Evolutionary conservation across 2,329 filamentous ascomycete species (phyloP), one percentile per base, ranked within the genome.

Genomic region (Immersiporthe knoxdaviesiana): DNA sequence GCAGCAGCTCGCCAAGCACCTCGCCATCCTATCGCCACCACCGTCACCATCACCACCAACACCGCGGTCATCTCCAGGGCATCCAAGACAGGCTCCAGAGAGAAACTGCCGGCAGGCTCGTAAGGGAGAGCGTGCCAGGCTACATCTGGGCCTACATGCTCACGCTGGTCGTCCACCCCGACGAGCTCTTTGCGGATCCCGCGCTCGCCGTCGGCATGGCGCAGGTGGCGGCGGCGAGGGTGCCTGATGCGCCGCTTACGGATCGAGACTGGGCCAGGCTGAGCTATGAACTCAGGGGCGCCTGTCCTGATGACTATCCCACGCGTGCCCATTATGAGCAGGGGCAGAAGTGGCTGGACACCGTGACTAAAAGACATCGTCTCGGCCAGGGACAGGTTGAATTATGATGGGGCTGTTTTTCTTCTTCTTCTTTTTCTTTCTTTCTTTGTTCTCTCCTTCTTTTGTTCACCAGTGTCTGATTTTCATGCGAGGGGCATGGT

Each of bases 81-180:
- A 65, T 65, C 10, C 32, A 65, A 21, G 50, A 65, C 5, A 54
- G 63, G 32, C 63, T 65, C 11, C 63, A 56, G 47, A 54, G 35
- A 32, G 63, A 65, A 16, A 56, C 63, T 2, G 63, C 63, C 21
- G 63, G 50, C 14, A 37, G 50, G 12, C 47, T 65, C 6, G 32
- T 65, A 21, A 24, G 50, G 32, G 63, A 65, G 6, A 65, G 63
- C 35, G 47, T 65, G 16, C 63, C 63, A 5, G 63, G 63, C 32
- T 18, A 65, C 32, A 65, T 65, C 47, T 65, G 63, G 63, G 63
- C 63, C 8, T 65, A 65, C 50, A 65, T 65, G 63, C 50, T 65
- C 32, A 65, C 63, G 32, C 32, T 65, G 37, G 63, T 65, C 4
- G 63, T 65, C 14, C 63, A 65, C 18, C 63, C 63, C 11, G 63